Percentiles rank a stretch among this genome's conserved stretches.
phyloP scores from a whole-genome alignment of 805 yeast species.

The Candida ortonii region DNA sequence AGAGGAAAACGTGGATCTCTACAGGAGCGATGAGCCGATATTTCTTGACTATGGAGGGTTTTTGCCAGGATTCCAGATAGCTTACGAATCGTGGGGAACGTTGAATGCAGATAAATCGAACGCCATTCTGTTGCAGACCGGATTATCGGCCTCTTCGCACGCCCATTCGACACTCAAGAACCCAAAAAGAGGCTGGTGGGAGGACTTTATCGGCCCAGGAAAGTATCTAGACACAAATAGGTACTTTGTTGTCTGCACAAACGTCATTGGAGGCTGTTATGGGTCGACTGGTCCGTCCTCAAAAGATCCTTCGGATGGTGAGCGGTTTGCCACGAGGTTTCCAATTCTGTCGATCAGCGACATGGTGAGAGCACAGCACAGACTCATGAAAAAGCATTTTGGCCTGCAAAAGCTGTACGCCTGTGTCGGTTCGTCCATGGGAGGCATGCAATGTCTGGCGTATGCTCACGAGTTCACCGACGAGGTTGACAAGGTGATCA shows the following conservation, averaged over 20 bases:
- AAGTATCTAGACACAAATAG: conserved; percentile 75
- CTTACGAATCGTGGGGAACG: conserved; percentile 90
- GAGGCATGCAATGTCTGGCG: conserved; percentile 97
- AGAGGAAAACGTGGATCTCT: conserved; percentile 62
- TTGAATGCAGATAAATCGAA: conserved; percentile 63
- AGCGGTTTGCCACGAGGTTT: conserved; percentile 79
- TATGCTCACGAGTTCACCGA: conserved; percentile 82
- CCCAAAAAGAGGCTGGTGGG: conserved; percentile 91
- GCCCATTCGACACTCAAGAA: conserved; percentile 78
- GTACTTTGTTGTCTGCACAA: conserved; percentile 82
- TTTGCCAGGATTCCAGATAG: conserved; percentile 73
- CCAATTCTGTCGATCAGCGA: conserved; percentile 85
- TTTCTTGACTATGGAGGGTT: conserved; percentile 80
- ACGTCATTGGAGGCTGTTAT: conserved; percentile 91
- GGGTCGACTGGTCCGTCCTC: conserved; percentile 94
- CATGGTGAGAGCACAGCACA: conserved; percentile 86
- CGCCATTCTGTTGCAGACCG: conserved; percentile 82
- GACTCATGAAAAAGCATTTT: conserved; percentile 59
- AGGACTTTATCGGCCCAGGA: conserved; percentile 84
- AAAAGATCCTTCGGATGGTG: conserved; percentile 61
- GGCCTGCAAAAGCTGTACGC: conserved; percentile 68
- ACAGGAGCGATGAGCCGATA: conserved; percentile 53
- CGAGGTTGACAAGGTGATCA: conserved; percentile 65
- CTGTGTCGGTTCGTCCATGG: conserved; percentile 89
- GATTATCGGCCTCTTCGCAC: conserved; percentile 90